Conservation (phyloP, 768 basidiomycete species). For the Leccinum subgranulosum region DNA sequence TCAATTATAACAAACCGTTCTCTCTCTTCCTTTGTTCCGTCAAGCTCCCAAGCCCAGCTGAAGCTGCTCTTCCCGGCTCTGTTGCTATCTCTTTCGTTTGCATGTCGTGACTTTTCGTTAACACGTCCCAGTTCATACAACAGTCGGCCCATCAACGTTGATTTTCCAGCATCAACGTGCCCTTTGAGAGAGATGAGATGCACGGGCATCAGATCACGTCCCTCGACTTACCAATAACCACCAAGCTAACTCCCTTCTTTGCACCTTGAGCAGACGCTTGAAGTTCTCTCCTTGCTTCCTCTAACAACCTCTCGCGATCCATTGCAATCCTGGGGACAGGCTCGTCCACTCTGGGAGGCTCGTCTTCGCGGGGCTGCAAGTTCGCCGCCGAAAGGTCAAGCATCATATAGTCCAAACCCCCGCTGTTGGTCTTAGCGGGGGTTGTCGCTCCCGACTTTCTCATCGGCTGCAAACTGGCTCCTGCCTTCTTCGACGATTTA, state of each 20-base stretch:
- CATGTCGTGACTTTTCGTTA: slow-evolving; percentile 77
- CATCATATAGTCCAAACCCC: slow-evolving; percentile 49
- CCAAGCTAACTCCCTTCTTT: slow-evolving; percentile 77
- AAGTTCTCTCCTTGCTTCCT: slow-evolving; percentile 64
- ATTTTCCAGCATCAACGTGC: slow-evolving; percentile 98
- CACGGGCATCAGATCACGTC: neutral
- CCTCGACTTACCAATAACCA: slow-evolving; percentile 76
- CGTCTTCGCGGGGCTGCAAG: slow-evolving; percentile 48
- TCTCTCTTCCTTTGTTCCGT: slow-evolving; percentile 89
- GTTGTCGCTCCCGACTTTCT: slow-evolving; percentile 43
- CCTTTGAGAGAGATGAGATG: slow-evolving; percentile 46
- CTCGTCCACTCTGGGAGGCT: slow-evolving; percentile 35
- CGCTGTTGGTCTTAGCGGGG: slow-evolving; percentile 33
- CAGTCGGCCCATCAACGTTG: slow-evolving; percentile 93
- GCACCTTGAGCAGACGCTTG: slow-evolving; percentile 44
- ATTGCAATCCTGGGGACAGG: slow-evolving; percentile 63
- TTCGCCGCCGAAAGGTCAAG: slow-evolving; percentile 77
- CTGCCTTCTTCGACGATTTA: slow-evolving; percentile 42
- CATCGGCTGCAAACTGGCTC: slow-evolving; percentile 26
- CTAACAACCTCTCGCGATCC: slow-evolving; percentile 77
- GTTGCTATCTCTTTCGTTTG: slow-evolving; percentile 86
- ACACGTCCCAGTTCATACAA: slow-evolving; percentile 88
- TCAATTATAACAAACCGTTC: slow-evolving; percentile 59
- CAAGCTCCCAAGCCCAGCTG: slow-evolving; percentile 97
- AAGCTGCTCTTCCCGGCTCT: slow-evolving; percentile 94